Percentiles rank a stretch among this genome's conserved stretches.
Conservation (phyloP, 441 rosid genomes). For the Mallotus repandus region DNA sequence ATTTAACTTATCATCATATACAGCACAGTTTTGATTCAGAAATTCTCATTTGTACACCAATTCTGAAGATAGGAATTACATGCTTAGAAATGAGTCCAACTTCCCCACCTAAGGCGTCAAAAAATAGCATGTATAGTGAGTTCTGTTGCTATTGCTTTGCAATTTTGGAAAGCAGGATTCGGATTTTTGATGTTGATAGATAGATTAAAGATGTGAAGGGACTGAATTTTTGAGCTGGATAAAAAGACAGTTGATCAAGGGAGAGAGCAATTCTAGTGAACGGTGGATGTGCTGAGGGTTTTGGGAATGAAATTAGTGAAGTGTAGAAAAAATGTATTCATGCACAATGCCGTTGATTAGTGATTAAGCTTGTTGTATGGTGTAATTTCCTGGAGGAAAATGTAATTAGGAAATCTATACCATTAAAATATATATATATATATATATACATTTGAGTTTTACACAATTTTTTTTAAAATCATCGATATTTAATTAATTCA, state of each 20-base stretch:
- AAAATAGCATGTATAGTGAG: neutral
- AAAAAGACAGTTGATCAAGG: neutral
- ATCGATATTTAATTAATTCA: no score
- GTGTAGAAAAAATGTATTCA: neutral
- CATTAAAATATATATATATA: no score
- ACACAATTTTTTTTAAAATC: neutral
- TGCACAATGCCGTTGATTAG: neutral
- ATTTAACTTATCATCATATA: constrained; percentile 26
- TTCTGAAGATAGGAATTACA: constrained; percentile 9
- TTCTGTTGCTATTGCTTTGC: neutral
- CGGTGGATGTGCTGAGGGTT: no score
- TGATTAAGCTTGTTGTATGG: neutral
- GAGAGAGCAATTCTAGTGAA: neutral
- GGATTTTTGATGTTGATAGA: neutral
- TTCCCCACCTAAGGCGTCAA: neutral
- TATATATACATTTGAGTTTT: no score
- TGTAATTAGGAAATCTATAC: no score
- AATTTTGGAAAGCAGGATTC: neutral
- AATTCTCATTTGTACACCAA: constrained; percentile 15
- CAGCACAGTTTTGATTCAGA: constrained; percentile 22
- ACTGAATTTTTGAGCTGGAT: neutral
- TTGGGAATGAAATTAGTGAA: no score
- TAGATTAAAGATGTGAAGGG: neutral
- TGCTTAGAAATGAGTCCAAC: constrained; percentile 21
- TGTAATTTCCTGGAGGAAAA: constrained; percentile 8